phyloP scores from a whole-genome alignment of 2,329 filamentous ascomycete species.

The Aspergillus aculeatus region DNA sequence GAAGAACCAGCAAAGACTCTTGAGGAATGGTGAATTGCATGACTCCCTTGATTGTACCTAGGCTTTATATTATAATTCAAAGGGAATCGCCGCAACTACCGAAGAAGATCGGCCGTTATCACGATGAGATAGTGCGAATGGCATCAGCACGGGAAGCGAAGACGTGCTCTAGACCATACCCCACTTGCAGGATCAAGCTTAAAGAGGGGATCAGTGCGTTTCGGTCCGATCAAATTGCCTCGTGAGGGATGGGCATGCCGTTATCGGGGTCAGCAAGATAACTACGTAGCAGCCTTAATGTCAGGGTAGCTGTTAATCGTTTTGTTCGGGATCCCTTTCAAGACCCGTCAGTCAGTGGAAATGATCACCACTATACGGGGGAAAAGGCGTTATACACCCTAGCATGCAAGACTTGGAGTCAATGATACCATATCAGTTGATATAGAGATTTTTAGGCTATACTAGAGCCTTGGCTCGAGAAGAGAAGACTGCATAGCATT shows the following conservation, averaged over 20 bases:
- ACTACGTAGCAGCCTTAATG: no score
- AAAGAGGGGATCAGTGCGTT: neutral
- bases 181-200: neutral
- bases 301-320: no score
- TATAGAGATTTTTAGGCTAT: no score
- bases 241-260: neutral
- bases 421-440: no score
- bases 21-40: no score
- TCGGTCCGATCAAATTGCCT: neutral
- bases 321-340: no score
- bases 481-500: no score
- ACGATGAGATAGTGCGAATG: neutral
- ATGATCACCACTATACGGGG: neutral
- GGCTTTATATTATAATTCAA: neutral
- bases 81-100: neutral
- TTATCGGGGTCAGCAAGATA: neutral
- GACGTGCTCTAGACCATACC: slow-evolving; percentile 1
- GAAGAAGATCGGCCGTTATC: neutral
- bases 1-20: neutral
- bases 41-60: neutral
- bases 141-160: slow-evolving; percentile 7
- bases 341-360: neutral
- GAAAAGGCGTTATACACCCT: no score
- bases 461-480: no score
- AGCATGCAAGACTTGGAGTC: no score